A percentile compares a stretch with the other conserved stretches of the same genome.
phyloP scores from a whole-genome alignment of 371 early-diverging fungal species.

The Actinomucor elegans region DNA sequence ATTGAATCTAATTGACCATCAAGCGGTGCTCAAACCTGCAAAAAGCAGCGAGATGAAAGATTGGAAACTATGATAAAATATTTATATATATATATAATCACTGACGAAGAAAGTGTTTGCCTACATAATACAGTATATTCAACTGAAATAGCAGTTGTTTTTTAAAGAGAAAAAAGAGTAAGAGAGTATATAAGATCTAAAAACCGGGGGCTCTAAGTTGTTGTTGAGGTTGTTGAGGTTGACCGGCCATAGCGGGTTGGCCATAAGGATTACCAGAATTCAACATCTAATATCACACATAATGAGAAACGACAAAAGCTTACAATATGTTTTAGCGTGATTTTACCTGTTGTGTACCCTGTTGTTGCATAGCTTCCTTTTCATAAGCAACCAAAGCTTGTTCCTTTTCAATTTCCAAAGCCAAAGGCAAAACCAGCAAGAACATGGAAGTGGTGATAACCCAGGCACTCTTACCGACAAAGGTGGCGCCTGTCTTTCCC shows the following conservation, averaged over 20 bases:
- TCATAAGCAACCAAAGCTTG: conserved; percentile 79
- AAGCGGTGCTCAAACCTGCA: too few relatives aligned
- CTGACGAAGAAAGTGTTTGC: too few relatives aligned
- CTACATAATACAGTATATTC: too few relatives aligned
- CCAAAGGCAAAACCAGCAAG: conserved; percentile 72
- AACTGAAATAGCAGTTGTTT: too few relatives aligned
- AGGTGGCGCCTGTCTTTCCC: conserved; percentile 56
- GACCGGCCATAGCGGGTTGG: conserved; percentile 23
- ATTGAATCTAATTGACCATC: too few relatives aligned
- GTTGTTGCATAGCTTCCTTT: conserved; percentile 66
- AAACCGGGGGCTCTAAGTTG: conserved; percentile 25
- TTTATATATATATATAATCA: too few relatives aligned
- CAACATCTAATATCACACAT: conserved; percentile 29
- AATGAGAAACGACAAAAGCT: not conserved
- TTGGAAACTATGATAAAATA: too few relatives aligned
- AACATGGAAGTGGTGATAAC: conserved; percentile 80
- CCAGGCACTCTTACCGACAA: conserved; percentile 79
- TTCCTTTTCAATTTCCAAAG: conserved; percentile 74
- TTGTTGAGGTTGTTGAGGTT: conserved; percentile 31
- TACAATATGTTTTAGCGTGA: not conserved
- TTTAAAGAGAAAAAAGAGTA: too few relatives aligned
- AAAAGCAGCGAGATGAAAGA: too few relatives aligned
- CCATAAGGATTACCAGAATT: conserved; percentile 23
- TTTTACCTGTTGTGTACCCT: conserved; percentile 56
- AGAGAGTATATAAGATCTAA: too few relatives aligned